Conservation (phyloP, 768 basidiomycete species). For the Rhizopogon rudus region DNA sequence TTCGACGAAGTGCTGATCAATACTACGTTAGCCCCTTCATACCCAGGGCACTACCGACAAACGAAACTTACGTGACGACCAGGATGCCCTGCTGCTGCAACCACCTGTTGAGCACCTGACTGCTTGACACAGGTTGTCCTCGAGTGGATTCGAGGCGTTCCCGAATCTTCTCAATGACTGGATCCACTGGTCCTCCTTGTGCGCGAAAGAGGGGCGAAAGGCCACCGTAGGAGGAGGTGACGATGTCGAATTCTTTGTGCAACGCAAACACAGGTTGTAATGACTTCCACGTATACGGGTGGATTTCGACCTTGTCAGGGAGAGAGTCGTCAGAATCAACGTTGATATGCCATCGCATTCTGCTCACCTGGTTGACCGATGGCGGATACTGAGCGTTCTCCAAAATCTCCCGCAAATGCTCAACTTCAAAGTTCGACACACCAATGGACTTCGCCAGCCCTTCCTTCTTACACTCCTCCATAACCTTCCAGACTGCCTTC, state of each 20-base stretch:
- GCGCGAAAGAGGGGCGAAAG: slow-evolving; percentile 24
- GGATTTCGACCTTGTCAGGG: slow-evolving; percentile 29
- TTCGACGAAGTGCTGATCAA: slow-evolving; percentile 18
- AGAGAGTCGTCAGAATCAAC: not conserved
- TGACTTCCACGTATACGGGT: slow-evolving; percentile 33
- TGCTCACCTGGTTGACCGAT: slow-evolving; percentile 40
- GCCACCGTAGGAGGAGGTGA: slow-evolving; percentile 27
- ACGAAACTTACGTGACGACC: not conserved
- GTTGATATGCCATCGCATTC: not conserved
- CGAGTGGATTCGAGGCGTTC: slow-evolving; percentile 11
- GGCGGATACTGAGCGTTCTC: slow-evolving; percentile 35
- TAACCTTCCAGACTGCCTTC: slow-evolving; percentile 36
- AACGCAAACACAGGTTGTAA: slow-evolving; percentile 14
- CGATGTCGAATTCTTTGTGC: slow-evolving; percentile 18
- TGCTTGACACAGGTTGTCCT: slow-evolving; percentile 10
- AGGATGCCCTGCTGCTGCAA: slow-evolving; percentile 5
- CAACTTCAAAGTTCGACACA: slow-evolving; percentile 40
- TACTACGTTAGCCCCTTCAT: not conserved
- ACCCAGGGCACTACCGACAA: not conserved
- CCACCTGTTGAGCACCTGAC: slow-evolving; percentile 17
- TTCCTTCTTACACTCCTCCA: slow-evolving; percentile 37
- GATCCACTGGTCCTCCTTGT: slow-evolving; percentile 27
- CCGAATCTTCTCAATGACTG: slow-evolving; percentile 23
- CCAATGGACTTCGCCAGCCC: slow-evolving; percentile 36
- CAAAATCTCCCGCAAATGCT: slow-evolving; percentile 34